Percentiles rank a stretch among this genome's conserved stretches.
Conservation (phyloP, 2,329 filamentous ascomycete genomes). For the Epichloe baconii region DNA sequence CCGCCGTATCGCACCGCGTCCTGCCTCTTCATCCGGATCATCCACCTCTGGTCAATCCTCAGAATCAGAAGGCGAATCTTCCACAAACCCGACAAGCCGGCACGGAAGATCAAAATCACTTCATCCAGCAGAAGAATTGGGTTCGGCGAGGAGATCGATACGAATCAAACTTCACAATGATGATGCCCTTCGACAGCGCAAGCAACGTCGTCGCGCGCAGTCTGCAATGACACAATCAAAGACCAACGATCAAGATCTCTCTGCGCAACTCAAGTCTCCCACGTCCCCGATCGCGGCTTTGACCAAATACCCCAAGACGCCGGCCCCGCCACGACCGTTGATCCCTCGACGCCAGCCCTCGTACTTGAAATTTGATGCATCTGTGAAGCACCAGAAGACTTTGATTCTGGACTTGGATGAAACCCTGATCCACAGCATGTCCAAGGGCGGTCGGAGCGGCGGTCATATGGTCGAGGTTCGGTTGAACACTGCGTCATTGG, state of each 20-base stretch:
- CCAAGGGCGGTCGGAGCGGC: conserved; percentile 83
- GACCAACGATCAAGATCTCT: conserved; percentile 38
- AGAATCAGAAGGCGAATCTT: conserved; percentile 54
- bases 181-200: conserved; percentile 59
- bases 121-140: conserved; percentile 46
- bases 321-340: conserved; percentile 76
- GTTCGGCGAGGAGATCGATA: conserved; percentile 63
- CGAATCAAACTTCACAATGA: conserved; percentile 83
- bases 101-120: conserved; percentile 53
- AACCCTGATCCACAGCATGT: conserved; percentile 95
- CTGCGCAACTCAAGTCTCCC: conserved; percentile 83
- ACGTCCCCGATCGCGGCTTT: conserved; percentile 68
- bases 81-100: conserved; percentile 21
- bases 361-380: conserved; percentile 53
- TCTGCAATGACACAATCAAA: conserved; percentile 32
- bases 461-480: conserved; percentile 99
- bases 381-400: conserved; percentile 66
- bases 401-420: conserved; percentile 92
- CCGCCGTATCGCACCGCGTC: conserved; percentile 15
- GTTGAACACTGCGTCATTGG: conserved; percentile 59
- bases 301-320: conserved; percentile 82
- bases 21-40: conserved; percentile 21
- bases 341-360: conserved; percentile 84
- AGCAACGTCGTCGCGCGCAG: conserved; percentile 51
- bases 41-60: conserved; percentile 54